Evolutionary conservation across 176 grass and related monocot genomes (phyloP).

Genomic region (Olyra latifolia): DNA sequence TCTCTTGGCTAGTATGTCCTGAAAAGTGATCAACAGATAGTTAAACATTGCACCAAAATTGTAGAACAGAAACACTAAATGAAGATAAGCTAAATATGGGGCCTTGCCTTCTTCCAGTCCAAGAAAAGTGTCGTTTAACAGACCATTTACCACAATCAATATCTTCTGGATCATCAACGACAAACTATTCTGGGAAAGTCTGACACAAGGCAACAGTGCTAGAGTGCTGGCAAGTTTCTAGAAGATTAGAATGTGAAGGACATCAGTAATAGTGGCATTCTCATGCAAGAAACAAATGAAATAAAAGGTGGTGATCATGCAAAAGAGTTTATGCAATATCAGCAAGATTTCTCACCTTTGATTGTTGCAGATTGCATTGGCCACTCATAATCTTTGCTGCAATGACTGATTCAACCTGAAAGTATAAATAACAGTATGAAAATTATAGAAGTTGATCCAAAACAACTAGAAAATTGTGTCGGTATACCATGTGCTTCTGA

Average conservation of each 20-base stretch:
- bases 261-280: neutral
- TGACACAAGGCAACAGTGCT: slow-evolving; percentile 45
- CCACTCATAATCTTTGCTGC: slow-evolving; percentile 46
- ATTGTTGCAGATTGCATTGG: slow-evolving; percentile 44
- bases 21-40: slow-evolving; percentile 3
- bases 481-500: neutral
- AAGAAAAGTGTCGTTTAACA: slow-evolving; percentile 50
- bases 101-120: slow-evolving; percentile 49
- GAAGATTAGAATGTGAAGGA: slow-evolving; percentile 10
- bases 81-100: neutral
- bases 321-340: neutral
- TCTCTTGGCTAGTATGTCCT: slow-evolving; percentile 41
- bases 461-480: too few species aligned
- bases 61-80: neutral
- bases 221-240: slow-evolving; percentile 56
- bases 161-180: slow-evolving; percentile 60
- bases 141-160: slow-evolving; percentile 47
- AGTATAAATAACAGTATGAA: neutral
- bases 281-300: neutral
- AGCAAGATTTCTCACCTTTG: slow-evolving; percentile 32
- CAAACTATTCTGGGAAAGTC: slow-evolving; percentile 45
- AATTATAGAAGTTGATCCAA: neutral
- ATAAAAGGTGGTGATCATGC: neutral
- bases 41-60: slow-evolving; percentile 11
- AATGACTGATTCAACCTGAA: slow-evolving; percentile 52